Conservation (phyloP, 352 stramenopile genomes). For the Pythium insidiosum region DNA sequence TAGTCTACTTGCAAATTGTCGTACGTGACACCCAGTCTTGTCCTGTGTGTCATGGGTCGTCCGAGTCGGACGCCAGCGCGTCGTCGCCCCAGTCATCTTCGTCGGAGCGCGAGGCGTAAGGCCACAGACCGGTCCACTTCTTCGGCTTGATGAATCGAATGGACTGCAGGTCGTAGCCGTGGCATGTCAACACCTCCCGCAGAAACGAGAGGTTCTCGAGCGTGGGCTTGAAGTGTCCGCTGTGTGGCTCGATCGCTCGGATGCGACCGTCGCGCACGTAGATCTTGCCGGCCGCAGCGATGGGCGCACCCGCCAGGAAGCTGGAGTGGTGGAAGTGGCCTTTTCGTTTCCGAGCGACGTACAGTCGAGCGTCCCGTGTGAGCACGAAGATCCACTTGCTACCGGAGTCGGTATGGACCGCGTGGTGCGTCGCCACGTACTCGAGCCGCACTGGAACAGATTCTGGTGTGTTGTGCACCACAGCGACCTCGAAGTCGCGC, state of each 20-base stretch:
- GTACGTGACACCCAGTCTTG: not conserved
- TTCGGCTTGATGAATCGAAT: constrained; percentile 60
- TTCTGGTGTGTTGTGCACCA: constrained; percentile 4
- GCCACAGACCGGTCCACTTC: constrained; percentile 59
- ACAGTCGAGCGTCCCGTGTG: constrained; percentile 22
- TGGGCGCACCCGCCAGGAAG: constrained; percentile 54
- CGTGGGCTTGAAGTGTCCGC: constrained; percentile 64
- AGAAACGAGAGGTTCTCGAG: constrained; percentile 38
- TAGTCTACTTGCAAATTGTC: no score
- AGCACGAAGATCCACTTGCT: constrained; percentile 83
- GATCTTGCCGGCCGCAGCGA: constrained; percentile 58
- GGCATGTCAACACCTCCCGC: constrained; percentile 22
- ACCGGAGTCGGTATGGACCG: constrained; percentile 45
- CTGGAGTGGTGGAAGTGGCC: constrained; percentile 73
- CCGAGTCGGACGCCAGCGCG: constrained; percentile 7
- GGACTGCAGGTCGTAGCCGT: constrained; percentile 27
- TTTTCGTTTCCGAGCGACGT: constrained; percentile 65
- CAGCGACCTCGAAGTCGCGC: constrained; percentile 34
- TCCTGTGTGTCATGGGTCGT: constrained; percentile 6
- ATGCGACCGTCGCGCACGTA: constrained; percentile 50
- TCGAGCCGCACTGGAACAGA: no score
- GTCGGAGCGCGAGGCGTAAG: constrained; percentile 16
- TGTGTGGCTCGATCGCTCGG: constrained; percentile 59
- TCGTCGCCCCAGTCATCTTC: not conserved
- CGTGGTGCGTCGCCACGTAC: constrained; percentile 23